Base-by-base conservation (phyloP, 2,329 filamentous ascomycete genomes). In the Cladosporium sp. region DNA sequence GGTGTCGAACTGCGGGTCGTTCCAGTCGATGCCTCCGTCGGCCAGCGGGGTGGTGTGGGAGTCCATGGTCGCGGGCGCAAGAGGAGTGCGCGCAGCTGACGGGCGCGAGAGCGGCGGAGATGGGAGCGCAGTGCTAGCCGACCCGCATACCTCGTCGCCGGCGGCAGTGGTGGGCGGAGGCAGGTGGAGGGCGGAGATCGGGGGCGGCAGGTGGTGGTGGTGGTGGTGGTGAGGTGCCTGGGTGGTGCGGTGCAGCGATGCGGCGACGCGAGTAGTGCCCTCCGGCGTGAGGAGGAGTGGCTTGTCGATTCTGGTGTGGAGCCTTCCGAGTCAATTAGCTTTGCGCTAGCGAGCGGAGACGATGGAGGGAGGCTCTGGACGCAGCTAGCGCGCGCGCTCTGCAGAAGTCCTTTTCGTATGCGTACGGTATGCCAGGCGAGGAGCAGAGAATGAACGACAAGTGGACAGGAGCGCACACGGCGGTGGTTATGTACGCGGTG, bases 31-130 rank as follows among this genome's bases (percentile, higher is more conserved):
- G 45, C 40, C 46, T 45, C 55, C 52, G 41, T 49, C 54, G 16
- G 51, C 54, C 46, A 54, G 28, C 32, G 54, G 42, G 11, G 52
- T 46, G 42, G 51, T 51, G 28, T 50, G 43, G 8, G 37, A 38
- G 46, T 54, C 52, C 52, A 54, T 77, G 74, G 38, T 77, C 76
- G 59, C 76, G 73, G 19, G 74, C 74, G 49, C 77, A 14, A 38
- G 8, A 71, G 77, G 77, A 77, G 81, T 81, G 46, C 37, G 50
- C 50, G 76, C 74, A 38, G 63, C 74, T 76, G 31, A 18, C 32
- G 49, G 28, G 50, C 43, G 50, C 50, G 50, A 34, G 40, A 32
- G 37, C 48, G 48, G 48, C 32, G 48, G 38, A 10, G 28, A 33
- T 41, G 14, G 46, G 37, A n/a, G 48, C 48, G 48, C 48, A 43